Evolutionary conservation across 78 protist genomes (phyloP).

Genomic region (Anaeramoeba flamelloides): DNA sequence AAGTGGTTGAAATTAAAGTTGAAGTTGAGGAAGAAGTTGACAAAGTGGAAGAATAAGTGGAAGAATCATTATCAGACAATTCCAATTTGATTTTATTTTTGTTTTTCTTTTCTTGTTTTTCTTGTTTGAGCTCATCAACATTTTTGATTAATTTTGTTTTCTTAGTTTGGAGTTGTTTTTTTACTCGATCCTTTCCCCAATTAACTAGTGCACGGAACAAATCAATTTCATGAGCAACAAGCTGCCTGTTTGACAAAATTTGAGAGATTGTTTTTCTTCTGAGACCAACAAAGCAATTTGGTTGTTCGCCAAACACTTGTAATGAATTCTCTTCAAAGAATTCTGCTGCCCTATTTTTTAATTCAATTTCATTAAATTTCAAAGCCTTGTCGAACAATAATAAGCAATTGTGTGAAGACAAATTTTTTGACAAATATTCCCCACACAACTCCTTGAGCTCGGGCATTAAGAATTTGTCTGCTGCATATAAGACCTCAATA

Average conservation of each 20-base stretch:
- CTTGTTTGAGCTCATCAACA: not conserved
- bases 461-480: not conserved
- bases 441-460: not conserved
- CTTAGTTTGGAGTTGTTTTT: not conserved
- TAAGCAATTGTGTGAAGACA: not conserved
- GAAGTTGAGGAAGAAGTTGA: too few species aligned
- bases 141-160: not conserved
- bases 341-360: not conserved
- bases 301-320: not conserved
- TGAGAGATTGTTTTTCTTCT: not conserved
- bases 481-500: not conserved
- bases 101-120: not conserved
- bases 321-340: not conserved
- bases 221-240: not conserved
- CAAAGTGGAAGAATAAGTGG: not conserved
- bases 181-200: not conserved
- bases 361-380: not conserved
- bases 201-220: not conserved
- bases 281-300: not conserved
- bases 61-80: not conserved
- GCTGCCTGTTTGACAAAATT: not conserved
- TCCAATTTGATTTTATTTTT: not conserved
- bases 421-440: not conserved
- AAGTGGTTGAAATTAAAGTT: too few species aligned
- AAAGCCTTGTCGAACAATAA: not conserved